These are phyloP conservation scores for Pulveroboletus sp. DNA, from an alignment of 768 basidiomycete species.

Conservation along the genomic window DNA sequence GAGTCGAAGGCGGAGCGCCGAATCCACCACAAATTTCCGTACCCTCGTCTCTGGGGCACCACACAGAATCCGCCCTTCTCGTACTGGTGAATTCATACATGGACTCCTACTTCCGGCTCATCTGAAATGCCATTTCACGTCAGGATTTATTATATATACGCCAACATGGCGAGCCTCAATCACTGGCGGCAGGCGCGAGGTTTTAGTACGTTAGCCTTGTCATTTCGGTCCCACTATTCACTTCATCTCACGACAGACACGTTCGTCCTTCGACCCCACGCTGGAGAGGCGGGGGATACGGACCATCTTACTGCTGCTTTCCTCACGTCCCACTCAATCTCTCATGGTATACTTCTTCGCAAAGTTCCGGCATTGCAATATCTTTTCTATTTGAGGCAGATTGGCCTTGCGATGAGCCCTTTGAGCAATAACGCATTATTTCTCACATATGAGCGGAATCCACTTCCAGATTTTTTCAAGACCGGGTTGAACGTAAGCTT, in stretches of 20 bases:
- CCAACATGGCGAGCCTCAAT: constrained; percentile 93
- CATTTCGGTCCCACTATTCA: constrained; percentile 2
- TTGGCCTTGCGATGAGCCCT: constrained; percentile 98
- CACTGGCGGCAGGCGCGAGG: constrained; percentile 84
- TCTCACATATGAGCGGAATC: constrained; percentile 94
- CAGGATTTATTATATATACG: constrained; percentile 97
- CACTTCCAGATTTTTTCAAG: constrained; percentile 95
- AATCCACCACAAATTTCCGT: constrained; percentile 91
- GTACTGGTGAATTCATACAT: constrained; percentile 65
- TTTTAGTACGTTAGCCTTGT: constrained; percentile 66
- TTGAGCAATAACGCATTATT: constrained; percentile 97
- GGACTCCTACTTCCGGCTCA: not conserved
- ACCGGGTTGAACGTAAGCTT: constrained; percentile 92
- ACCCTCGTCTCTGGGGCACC: constrained; percentile 85
- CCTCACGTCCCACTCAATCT: constrained; percentile 95
- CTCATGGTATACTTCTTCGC: constrained; percentile 95
- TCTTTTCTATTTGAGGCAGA: constrained; percentile 96
- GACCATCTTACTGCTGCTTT: constrained; percentile 96
- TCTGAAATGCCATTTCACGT: constrained; percentile 1
- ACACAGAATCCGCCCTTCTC: constrained; percentile 89
- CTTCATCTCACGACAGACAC: constrained; percentile 56
- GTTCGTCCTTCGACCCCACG: constrained; percentile 94
- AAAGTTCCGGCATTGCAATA: constrained; percentile 98
- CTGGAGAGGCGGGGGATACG: constrained; percentile 96
- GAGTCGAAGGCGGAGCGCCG: constrained; percentile 92